A percentile compares a stretch with the other conserved stretches of the same genome.
Conservation (phyloP, 148 eudicot genomes). For the Rhododendron griersonianum region DNA sequence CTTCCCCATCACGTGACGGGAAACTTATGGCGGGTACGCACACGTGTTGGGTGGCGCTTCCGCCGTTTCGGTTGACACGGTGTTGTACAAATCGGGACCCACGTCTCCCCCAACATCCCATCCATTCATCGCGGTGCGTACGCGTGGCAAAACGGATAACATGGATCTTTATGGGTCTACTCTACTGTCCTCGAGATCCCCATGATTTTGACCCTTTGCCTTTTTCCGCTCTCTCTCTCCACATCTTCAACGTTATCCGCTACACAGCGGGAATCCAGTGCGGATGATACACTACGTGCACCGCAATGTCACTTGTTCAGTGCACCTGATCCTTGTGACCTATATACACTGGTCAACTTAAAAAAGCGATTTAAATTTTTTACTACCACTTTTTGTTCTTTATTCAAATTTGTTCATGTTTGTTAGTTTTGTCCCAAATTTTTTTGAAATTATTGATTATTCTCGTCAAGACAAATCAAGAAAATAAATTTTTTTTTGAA, state of each 20-base stretch:
- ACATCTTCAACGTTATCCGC: slow-evolving; percentile 2
- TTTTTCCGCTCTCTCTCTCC: neutral
- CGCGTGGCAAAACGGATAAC: slow-evolving; percentile 1
- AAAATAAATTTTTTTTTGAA: no score
- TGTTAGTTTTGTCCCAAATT: no score
- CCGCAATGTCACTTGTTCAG: neutral
- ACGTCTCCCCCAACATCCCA: neutral
- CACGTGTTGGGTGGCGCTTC: neutral
- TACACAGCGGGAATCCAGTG: neutral
- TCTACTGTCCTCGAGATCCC: neutral
- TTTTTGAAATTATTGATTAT: no score
- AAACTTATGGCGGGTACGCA: neutral
- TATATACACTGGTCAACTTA: no score
- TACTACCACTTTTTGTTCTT: no score
- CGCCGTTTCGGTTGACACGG: neutral
- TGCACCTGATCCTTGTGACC: no score
- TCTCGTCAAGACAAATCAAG: no score
- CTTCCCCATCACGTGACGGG: neutral
- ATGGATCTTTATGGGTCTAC: no score
- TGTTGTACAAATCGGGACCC: neutral
- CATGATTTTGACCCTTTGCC: slow-evolving; percentile 8
- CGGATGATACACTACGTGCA: neutral
- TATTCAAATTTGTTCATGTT: no score
- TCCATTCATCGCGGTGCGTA: neutral
- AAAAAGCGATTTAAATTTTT: no score